Evolutionary conservation across 208 protist genomes (phyloP).

Genomic region (Naegleria gruberi): DNA sequence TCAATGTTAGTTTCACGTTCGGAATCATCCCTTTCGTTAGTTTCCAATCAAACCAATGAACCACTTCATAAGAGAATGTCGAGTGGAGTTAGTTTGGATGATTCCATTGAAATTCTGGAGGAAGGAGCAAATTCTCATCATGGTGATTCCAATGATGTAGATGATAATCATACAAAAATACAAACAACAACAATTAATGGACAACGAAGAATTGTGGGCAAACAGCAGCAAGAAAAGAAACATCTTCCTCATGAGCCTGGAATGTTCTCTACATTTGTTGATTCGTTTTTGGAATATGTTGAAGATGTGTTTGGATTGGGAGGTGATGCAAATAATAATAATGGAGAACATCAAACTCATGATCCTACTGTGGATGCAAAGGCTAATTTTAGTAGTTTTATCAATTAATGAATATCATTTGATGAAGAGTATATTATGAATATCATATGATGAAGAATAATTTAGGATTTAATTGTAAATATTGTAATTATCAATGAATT

Average conservation of each 20-base stretch:
- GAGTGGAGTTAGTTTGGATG: background rate
- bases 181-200: too few species aligned
- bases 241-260: background rate
- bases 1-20: too few species aligned
- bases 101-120: background rate
- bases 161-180: background rate
- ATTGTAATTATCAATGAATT: too few species aligned
- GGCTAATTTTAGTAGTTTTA: background rate
- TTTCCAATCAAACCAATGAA: background rate
- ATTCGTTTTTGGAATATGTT: background rate
- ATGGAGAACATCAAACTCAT: too few species aligned
- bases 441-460: too few species aligned
- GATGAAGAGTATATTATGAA: too few species aligned
- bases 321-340: background rate
- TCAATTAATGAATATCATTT: background rate
- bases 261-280: background rate
- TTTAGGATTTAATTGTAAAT: too few species aligned
- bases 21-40: background rate
- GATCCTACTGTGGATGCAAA: background rate
- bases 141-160: background rate
- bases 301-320: background rate
- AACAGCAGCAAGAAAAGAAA: background rate
- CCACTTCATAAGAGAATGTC: background rate
- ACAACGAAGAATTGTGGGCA: too few species aligned
- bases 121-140: background rate